A percentile compares a stretch with the other conserved stretches of the same genome.
phyloP scores from a whole-genome alignment of 176 grass and related monocot species.

The Carex cristatella region DNA sequence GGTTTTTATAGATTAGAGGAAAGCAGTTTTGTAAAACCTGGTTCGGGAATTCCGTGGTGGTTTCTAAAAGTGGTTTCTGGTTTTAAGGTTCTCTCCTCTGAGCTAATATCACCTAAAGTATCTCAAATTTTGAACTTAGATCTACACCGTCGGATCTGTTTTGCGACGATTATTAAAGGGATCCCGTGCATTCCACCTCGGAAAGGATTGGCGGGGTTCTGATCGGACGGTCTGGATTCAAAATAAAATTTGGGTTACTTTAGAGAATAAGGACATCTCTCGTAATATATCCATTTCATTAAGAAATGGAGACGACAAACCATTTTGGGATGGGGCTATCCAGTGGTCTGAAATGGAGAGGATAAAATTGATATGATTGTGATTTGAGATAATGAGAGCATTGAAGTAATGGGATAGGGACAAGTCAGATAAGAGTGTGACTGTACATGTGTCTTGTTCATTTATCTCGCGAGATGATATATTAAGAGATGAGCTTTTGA shows the following conservation, averaged over 20 bases:
- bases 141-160: too few relatives aligned
- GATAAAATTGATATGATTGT: not conserved
- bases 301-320: not conserved
- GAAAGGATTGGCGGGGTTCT: too few relatives aligned
- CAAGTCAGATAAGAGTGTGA: not conserved
- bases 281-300: not conserved
- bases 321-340: not conserved
- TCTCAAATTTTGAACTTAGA: too few relatives aligned
- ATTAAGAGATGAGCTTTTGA: not conserved
- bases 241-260: too few relatives aligned
- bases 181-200: too few relatives aligned
- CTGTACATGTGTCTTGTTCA: not conserved
- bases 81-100: not conserved
- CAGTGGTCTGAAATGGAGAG: not conserved
- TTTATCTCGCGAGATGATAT: conserved; percentile 18
- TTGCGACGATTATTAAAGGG: too few relatives aligned
- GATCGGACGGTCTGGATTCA: too few relatives aligned
- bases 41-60: not conserved
- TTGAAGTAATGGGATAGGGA: not conserved
- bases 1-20: conserved; percentile 2
- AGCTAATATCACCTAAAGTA: too few relatives aligned
- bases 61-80: not conserved
- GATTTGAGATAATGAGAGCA: not conserved
- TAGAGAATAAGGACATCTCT: too few relatives aligned
- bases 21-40: conserved; percentile 13